These are phyloP conservation scores for Aristolochia contorta DNA, from an alignment of 164 flowering plant genomes.

Conservation along the genomic window DNA sequence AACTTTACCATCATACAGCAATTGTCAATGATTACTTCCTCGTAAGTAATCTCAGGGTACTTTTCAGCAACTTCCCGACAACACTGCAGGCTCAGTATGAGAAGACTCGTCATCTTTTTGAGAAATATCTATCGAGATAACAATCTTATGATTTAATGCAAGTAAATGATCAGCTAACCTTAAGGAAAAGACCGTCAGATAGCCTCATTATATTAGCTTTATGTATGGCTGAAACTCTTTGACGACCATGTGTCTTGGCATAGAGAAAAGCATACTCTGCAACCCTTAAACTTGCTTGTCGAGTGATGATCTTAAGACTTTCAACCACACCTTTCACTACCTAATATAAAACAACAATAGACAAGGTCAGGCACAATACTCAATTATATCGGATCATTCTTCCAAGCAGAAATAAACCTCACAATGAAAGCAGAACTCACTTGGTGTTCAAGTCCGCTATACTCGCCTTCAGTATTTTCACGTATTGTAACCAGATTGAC, in stretches of 20 bases:
- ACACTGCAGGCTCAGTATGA: constrained; percentile 37
- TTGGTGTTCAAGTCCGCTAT: constrained; percentile 97
- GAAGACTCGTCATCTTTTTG: neutral
- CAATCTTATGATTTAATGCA: neutral
- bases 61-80: constrained; percentile 96
- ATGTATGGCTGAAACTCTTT: constrained; percentile 93
- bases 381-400: neutral
- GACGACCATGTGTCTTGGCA: constrained; percentile 75
- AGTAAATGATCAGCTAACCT: constrained; percentile 29
- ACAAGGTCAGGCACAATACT: neutral
- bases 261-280: constrained; percentile 98
- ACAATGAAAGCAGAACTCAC: constrained; percentile 20
- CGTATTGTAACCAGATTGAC: constrained; percentile 89
- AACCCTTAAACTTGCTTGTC: constrained; percentile 89
- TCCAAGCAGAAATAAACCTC: neutral
- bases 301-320: constrained; percentile 92
- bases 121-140: no score
- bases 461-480: constrained; percentile 98
- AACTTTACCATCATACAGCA: constrained; percentile 92
- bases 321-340: constrained; percentile 99
- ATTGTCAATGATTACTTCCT: constrained; percentile 95
- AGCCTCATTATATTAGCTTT: constrained; percentile 98
- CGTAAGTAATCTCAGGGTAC: constrained; percentile 83
- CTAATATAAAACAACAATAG: constrained; percentile 21
- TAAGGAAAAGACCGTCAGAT: constrained; percentile 95